A percentile compares a stretch with the other conserved stretches of the same genome.
These are phyloP conservation scores for Aspergillus nidulans DNA, from an alignment of 495 filamentous ascomycete genomes.

Conservation along the genomic window DNA sequence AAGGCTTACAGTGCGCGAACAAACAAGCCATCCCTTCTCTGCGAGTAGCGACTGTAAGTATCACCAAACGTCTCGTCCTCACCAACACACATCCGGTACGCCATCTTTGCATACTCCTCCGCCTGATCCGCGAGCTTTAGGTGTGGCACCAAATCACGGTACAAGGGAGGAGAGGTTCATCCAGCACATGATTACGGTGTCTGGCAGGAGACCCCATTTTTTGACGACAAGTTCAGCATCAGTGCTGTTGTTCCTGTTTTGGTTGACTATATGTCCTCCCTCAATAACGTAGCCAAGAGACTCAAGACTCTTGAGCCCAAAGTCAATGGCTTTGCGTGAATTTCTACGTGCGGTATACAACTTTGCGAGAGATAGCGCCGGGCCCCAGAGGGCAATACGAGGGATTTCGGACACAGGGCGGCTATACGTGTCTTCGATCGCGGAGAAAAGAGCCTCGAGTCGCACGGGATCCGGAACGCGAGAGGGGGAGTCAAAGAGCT, in stretches of 20 bases:
- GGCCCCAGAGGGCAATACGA: slow-evolving; percentile 23
- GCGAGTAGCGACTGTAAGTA: slow-evolving; percentile 18
- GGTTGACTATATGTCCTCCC: slow-evolving; percentile 20
- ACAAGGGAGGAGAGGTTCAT: slow-evolving; percentile 27
- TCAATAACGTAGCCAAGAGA: slow-evolving; percentile 40
- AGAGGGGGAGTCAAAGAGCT: background rate
- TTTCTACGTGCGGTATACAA: slow-evolving; percentile 8
- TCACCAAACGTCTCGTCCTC: slow-evolving; percentile 40
- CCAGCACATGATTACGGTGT: slow-evolving; percentile 31
- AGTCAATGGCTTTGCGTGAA: slow-evolving; percentile 21
- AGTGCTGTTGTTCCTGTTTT: background rate
- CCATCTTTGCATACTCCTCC: slow-evolving; percentile 29
- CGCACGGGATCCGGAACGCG: background rate
- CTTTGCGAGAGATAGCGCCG: slow-evolving; percentile 26
- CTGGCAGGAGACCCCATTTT: slow-evolving; percentile 37
- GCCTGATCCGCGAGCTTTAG: slow-evolving; percentile 19
- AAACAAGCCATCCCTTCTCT: background rate
- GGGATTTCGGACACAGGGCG: slow-evolving; percentile 22
- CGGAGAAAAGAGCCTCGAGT: slow-evolving; percentile 17
- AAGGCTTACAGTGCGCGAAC: background rate
- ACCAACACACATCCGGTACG: slow-evolving; percentile 37
- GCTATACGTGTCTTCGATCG: slow-evolving; percentile 29
- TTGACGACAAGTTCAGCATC: slow-evolving; percentile 24
- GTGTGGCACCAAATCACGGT: slow-evolving; percentile 22
- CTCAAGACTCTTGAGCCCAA: slow-evolving; percentile 27